Evolutionary conservation across 768 basidiomycete genomes (phyloP).

Genomic region (Rhodotorula toruloides): DNA sequence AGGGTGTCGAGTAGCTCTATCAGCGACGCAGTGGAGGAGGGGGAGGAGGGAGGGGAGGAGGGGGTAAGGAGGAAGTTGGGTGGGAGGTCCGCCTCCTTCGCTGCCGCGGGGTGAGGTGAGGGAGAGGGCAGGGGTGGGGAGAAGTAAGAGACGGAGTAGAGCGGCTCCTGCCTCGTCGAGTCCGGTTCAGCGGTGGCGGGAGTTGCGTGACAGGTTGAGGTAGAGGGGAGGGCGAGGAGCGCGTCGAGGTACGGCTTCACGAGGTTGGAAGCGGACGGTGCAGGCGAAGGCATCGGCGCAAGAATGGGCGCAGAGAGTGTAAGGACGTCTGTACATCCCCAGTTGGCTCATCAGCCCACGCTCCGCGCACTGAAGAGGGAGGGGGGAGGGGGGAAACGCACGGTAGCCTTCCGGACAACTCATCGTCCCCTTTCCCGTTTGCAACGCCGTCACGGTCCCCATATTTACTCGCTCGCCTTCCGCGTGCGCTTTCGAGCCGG

Average conservation of each 20-base stretch:
- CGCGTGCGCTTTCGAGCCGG: slow-evolving; percentile 51
- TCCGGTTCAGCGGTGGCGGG: not conserved
- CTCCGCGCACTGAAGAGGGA: not conserved
- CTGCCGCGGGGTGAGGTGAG: no score
- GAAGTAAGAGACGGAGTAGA: slow-evolving; percentile 17
- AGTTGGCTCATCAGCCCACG: not conserved
- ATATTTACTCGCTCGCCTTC: not conserved
- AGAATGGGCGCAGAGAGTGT: slow-evolving; percentile 53
- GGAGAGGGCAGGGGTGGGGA: not conserved
- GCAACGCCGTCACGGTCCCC: slow-evolving; percentile 58
- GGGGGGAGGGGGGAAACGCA: slow-evolving; percentile 46
- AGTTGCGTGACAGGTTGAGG: not conserved
- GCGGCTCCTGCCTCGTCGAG: not conserved
- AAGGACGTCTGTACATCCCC: slow-evolving; percentile 47
- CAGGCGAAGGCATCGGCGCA: slow-evolving; percentile 43
- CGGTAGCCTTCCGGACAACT: slow-evolving; percentile 70
- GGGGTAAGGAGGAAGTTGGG: slow-evolving; percentile 25
- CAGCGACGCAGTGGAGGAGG: not conserved
- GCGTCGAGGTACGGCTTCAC: slow-evolving; percentile 26
- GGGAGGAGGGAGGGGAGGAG: not conserved
- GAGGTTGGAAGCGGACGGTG: not conserved
- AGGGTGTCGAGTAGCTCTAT: slow-evolving; percentile 18
- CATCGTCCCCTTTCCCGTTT: slow-evolving; percentile 68
- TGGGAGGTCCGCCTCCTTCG: no score
- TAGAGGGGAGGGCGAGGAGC: slow-evolving; percentile 8